Evolutionary conservation across 1,139 yeast species (phyloP).

Genomic region (Candida neerlandica): DNA sequence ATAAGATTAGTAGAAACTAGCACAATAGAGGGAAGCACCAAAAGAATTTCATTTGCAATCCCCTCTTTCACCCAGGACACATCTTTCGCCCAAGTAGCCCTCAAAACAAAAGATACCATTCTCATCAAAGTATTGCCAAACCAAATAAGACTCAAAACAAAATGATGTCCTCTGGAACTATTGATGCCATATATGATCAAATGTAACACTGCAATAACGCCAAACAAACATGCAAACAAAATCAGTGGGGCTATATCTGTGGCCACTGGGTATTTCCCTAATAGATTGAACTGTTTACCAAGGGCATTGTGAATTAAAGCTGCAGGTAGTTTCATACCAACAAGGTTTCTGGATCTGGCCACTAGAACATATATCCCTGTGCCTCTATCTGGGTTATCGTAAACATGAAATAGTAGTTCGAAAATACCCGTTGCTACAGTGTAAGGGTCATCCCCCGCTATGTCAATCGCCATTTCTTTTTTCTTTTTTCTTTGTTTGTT

Average conservation of each 20-base stretch:
- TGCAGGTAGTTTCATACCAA: slow-evolving; percentile 27
- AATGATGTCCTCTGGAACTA: slow-evolving; percentile 36
- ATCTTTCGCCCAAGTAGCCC: slow-evolving; percentile 35
- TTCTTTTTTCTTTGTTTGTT: not conserved
- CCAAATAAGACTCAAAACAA: slow-evolving; percentile 37
- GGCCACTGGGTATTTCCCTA: slow-evolving; percentile 37
- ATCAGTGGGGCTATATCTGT: slow-evolving; percentile 34
- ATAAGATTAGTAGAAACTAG: slow-evolving; percentile 40
- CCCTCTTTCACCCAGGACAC: slow-evolving; percentile 29
- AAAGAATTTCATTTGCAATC: slow-evolving; percentile 34
- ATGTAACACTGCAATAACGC: slow-evolving; percentile 28
- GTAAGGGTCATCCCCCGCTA: slow-evolving; percentile 3
- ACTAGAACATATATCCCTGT: slow-evolving; percentile 16
- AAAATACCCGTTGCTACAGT: slow-evolving; percentile 8
- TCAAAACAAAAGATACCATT: slow-evolving; percentile 30
- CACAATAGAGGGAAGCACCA: slow-evolving; percentile 36
- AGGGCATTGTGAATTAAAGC: slow-evolving; percentile 23
- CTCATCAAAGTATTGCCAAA: slow-evolving; percentile 27
- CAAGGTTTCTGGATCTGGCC: slow-evolving; percentile 21
- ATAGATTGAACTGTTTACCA: slow-evolving; percentile 28
- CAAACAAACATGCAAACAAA: slow-evolving; percentile 33
- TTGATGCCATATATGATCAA: slow-evolving; percentile 32
- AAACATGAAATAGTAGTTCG: slow-evolving; percentile 3
- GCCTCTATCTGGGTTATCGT: slow-evolving; percentile 10
- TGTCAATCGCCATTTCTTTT: not conserved